phyloP scores from a whole-genome alignment of 331 rosid species.

The Dryas integrifolia region DNA sequence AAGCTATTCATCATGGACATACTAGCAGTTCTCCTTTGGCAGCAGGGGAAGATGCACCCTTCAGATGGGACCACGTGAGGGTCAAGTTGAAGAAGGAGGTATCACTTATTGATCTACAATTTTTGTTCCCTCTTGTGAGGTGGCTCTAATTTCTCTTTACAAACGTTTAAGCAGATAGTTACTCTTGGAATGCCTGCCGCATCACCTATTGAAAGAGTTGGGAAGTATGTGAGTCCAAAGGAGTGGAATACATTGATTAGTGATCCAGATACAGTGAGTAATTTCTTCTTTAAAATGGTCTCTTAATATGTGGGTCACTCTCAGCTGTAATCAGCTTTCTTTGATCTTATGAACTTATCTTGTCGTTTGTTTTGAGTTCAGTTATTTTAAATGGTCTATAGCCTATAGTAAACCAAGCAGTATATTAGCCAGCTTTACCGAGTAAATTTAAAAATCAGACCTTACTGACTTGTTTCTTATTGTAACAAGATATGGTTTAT shows the following conservation, averaged over 20 bases:
- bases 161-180: slow-evolving; percentile 59
- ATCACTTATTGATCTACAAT: not conserved
- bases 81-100: slow-evolving; percentile 97
- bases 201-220: slow-evolving; percentile 76
- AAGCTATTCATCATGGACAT: slow-evolving; percentile 90
- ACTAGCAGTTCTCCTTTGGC: slow-evolving; percentile 78
- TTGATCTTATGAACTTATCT: not conserved
- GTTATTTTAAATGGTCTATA: not conserved
- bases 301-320: not conserved
- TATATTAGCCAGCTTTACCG: not conserved
- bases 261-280: slow-evolving; percentile 75
- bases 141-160: slow-evolving; percentile 21
- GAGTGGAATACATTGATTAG: slow-evolving; percentile 83
- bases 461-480: not conserved
- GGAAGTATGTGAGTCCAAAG: slow-evolving; percentile 69
- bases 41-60: slow-evolving; percentile 87
- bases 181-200: slow-evolving; percentile 82
- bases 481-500: not conserved
- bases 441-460: not conserved
- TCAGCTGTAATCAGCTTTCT: not conserved
- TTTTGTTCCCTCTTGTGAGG: slow-evolving; percentile 9
- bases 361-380: not conserved
- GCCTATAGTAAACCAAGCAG: not conserved
- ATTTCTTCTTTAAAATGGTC: slow-evolving; percentile 3
- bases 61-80: slow-evolving; percentile 95